Evolutionary conservation across 768 basidiomycete species (phyloP), one percentile per base, ranked within the genome.

Genomic region (Dictyophora rubrovolvata): DNA sequence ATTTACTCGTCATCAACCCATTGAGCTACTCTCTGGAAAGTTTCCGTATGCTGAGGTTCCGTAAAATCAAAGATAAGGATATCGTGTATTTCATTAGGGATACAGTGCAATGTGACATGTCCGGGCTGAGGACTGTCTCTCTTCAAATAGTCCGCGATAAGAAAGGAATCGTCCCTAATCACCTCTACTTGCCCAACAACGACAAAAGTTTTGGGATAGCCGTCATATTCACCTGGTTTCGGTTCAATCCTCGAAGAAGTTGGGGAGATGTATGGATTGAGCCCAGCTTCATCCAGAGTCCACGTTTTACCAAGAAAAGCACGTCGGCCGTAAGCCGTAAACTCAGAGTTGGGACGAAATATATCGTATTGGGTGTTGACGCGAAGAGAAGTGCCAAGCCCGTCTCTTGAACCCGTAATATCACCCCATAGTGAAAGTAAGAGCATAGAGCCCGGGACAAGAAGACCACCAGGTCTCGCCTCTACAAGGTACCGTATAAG

Each of bases 151-250:
- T 75, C 70, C 42, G 69, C 69, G 61, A 84, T 67, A 1, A 74
- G 76, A 33, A 68, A 63, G 42, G 79, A 77, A 48, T 74, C 72
- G 67, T 86, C 84, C n/a, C 75, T 70, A n/a, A 83, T 62, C 9
- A 79, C 67, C 66, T 86, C 84, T 2, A 78, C 79, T 5, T 77
- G 80, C 16, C 85, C 85, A 5, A 73, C 75, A 7, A 75, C 71
- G 48, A 87, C 76, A 67, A 83, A 84, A 0, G 83, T 84, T 20
- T 76, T 70, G 1, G 85, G 84, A 68, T 82, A 86, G 17, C 75
- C 77, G 37, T 68, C 73, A 68, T 86, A 87, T 55, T 70, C 65
- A 11, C 77, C 70, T 3, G 18, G 62, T 52, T 59, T 60, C 64
- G 12, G 48, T 34, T 18, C 49, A 16, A 35, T 28, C 23, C 46